Conservation (phyloP, 2,329 filamentous ascomycete genomes). For the Celoporthe dispersa region DNA sequence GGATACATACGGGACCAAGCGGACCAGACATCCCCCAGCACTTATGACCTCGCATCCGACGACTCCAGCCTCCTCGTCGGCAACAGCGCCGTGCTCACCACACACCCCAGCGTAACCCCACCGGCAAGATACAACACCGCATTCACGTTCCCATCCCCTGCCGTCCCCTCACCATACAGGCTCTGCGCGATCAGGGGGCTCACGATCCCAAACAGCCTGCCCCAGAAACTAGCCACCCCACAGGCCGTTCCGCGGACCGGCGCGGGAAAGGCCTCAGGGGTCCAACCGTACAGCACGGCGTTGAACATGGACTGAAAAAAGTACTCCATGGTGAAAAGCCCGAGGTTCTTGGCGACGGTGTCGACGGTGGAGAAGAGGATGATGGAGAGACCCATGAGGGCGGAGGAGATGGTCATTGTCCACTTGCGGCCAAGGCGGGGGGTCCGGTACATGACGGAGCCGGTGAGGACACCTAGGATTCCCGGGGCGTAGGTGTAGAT, state of each 20-base stretch:
- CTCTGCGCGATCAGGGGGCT: conserved; percentile 58
- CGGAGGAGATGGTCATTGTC: conserved; percentile 48
- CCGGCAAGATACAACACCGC: conserved; percentile 60
- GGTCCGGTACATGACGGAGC: conserved; percentile 47
- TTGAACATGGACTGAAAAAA: conserved; percentile 59
- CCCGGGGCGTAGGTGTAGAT: conserved; percentile 59
- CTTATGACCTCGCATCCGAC: conserved; percentile 36
- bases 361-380: conserved; percentile 51
- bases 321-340: conserved; percentile 55
- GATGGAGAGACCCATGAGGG: conserved; percentile 48
- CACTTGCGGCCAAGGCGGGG: conserved; percentile 43
- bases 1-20: background rate
- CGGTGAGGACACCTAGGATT: conserved; percentile 54
- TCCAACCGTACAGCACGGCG: conserved; percentile 55
- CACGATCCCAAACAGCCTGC: conserved; percentile 60
- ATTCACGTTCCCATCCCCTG: conserved; percentile 45
- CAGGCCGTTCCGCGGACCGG: conserved; percentile 56
- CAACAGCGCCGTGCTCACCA: conserved; percentile 53
- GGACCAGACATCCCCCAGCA: background rate
- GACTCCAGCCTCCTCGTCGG: conserved; percentile 46
- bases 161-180: conserved; percentile 41
- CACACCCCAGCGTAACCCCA: conserved; percentile 56
- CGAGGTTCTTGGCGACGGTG: conserved; percentile 49
- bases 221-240: conserved; percentile 63
- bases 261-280: conserved; percentile 55